Percentiles rank a stretch among this genome's conserved stretches.
These are phyloP conservation scores for Spongiforma sp. DNA, from an alignment of 1,284 basidiomycete genomes.

Conservation along the genomic window DNA sequence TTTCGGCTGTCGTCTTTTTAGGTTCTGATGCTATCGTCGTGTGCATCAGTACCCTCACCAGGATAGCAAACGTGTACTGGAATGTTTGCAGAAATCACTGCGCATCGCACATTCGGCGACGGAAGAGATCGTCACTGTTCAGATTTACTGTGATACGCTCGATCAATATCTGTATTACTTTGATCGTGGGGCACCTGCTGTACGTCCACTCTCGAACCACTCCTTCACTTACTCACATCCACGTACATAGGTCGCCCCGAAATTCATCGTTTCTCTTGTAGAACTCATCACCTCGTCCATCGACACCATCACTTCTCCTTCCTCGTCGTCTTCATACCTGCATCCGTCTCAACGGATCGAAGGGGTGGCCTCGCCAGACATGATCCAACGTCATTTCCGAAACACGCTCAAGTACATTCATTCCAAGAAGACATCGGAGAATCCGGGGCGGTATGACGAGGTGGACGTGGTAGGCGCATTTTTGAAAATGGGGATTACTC, in stretches of 20 bases:
- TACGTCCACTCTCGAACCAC: conserved; percentile 43
- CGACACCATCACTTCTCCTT: conserved; percentile 78
- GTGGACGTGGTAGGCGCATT: conserved; percentile 87
- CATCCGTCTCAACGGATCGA: conserved; percentile 88
- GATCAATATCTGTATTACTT: conserved; percentile 95
- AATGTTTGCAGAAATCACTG: conserved; percentile 93
- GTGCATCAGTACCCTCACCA: conserved; percentile 75
- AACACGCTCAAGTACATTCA: conserved; percentile 89
- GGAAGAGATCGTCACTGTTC: conserved; percentile 93
- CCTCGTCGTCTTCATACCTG: conserved; percentile 62
- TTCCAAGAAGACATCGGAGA: conserved; percentile 64
- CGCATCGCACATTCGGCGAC: conserved; percentile 94
- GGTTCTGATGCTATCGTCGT: not conserved
- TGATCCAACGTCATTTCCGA: conserved; percentile 91
- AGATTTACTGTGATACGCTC: conserved; percentile 92
- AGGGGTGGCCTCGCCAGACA: conserved; percentile 89
- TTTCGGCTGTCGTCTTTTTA: not conserved
- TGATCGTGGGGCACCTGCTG: conserved; percentile 88
- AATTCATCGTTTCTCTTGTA: conserved; percentile 93
- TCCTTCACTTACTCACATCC: not conserved
- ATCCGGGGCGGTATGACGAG: conserved; percentile 72
- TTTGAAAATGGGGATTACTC: conserved; percentile 82
- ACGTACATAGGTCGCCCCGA: conserved; percentile 74
- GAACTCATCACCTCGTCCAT: conserved; percentile 92
- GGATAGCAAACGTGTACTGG: conserved; percentile 94